phyloP scores from a whole-genome alignment of 2,329 filamentous ascomycete species.

The Ophiocordyceps australis region DNA sequence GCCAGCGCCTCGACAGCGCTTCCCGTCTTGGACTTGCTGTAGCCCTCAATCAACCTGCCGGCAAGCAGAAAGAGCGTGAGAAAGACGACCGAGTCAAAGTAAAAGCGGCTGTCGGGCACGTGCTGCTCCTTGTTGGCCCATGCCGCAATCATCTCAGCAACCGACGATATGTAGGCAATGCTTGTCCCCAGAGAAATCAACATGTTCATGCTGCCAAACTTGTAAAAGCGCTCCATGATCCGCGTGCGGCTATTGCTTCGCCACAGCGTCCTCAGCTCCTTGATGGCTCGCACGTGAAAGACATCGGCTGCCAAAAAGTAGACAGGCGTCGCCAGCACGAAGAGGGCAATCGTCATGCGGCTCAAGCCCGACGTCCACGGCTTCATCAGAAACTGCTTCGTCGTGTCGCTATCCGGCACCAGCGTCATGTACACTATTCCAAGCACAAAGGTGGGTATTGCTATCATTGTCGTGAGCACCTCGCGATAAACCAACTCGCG shows the following conservation, averaged over 20 bases:
- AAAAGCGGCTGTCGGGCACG: conserved; percentile 34
- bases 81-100: conserved; percentile 90
- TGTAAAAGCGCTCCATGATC: conserved; percentile 58
- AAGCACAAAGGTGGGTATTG: conserved; percentile 71
- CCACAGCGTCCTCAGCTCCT: conserved; percentile 67
- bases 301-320: conserved; percentile 77
- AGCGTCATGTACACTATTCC: conserved; percentile 87
- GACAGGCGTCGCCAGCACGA: conserved; percentile 66
- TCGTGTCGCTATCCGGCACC: conserved; percentile 36
- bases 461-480: conserved; percentile 46
- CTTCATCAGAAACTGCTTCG: conserved; percentile 48
- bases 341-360: conserved; percentile 61
- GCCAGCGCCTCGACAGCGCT: conserved; percentile 69
- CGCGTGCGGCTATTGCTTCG: conserved; percentile 55
- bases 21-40: conserved; percentile 80
- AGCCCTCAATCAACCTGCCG: conserved; percentile 63
- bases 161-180: conserved; percentile 71
- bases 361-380: conserved; percentile 56
- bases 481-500: conserved; percentile 51
- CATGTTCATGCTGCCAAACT: conserved; percentile 96
- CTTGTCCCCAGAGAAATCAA: conserved; percentile 77
- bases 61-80: conserved; percentile 71
- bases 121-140: conserved; percentile 25
- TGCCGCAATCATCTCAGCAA: conserved; percentile 54
- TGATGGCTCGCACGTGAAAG: conserved; percentile 64